A percentile compares a stretch with the other conserved stretches of the same genome.
Evolutionary conservation across 805 yeast species (phyloP).

Genomic region (Allodekkera sacchari): DNA sequence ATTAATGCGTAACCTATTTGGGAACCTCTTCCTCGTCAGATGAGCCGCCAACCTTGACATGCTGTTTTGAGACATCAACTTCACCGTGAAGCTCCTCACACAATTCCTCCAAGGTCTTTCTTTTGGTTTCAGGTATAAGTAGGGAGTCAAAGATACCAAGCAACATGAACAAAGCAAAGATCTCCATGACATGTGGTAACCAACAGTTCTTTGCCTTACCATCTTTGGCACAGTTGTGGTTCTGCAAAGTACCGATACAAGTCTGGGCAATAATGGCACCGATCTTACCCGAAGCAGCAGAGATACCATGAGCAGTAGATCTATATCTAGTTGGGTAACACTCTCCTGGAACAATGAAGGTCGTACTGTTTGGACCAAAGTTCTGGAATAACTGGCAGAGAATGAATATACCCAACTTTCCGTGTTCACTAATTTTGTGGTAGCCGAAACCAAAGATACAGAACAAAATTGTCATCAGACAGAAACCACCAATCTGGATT

Average conservation of each 20-base stretch:
- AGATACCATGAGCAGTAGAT: constrained; percentile 91
- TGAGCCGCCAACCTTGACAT: constrained; percentile 13
- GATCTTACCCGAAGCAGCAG: constrained; percentile 86
- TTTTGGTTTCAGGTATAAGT: constrained; percentile 83
- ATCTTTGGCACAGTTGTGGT: constrained; percentile 65
- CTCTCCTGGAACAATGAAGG: constrained; percentile 89
- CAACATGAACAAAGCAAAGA: constrained; percentile 87
- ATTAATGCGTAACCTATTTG: no score
- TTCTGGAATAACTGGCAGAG: constrained; percentile 82
- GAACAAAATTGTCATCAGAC: constrained; percentile 61
- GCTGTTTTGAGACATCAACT: constrained; percentile 32
- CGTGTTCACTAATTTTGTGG: constrained; percentile 57
- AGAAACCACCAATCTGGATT: constrained; percentile 70
- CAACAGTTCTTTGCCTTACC: constrained; percentile 52
- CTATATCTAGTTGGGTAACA: constrained; percentile 90
- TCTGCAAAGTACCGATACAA: constrained; percentile 72
- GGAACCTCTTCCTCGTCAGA: constrained; percentile 21
- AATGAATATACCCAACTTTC: constrained; percentile 69
- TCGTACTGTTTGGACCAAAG: constrained; percentile 90
- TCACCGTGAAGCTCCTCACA: constrained; percentile 80
- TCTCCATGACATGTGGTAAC: constrained; percentile 90
- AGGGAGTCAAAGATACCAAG: constrained; percentile 59
- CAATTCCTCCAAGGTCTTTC: constrained; percentile 82
- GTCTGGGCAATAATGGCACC: constrained; percentile 93
- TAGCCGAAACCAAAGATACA: constrained; percentile 81